Conservation (phyloP, 257 asterid genomes). For the Coffea eugenioides region DNA sequence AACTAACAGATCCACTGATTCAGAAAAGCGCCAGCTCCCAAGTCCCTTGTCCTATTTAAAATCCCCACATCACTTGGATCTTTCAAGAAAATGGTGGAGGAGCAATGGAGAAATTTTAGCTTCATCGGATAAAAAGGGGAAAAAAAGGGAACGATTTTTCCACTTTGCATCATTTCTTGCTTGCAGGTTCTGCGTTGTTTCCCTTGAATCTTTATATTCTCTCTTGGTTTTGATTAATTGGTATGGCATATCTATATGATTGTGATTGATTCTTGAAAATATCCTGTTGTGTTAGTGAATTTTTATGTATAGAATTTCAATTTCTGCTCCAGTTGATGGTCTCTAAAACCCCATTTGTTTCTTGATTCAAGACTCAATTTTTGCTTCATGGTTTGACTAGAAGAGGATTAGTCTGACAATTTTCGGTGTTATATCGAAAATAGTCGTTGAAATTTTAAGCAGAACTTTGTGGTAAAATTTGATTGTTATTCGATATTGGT, state of each 20-base stretch:
- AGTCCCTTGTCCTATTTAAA: too few species aligned
- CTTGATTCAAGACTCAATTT: constrained; percentile 1
- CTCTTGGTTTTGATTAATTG: neutral
- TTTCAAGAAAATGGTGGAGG: neutral
- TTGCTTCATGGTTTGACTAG: neutral
- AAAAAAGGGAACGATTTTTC: neutral
- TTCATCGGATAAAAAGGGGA: neutral
- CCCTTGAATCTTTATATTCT: constrained; percentile 3
- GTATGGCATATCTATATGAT: neutral
- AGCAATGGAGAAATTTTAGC: neutral
- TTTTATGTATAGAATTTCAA: neutral
- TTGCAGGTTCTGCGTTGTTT: neutral
- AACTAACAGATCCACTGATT: neutral
- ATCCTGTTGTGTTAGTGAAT: neutral
- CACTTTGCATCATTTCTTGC: neutral
- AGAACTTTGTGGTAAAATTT: constrained; percentile 1
- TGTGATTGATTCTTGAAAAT: neutral
- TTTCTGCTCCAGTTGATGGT: neutral
- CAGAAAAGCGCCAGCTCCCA: neutral
- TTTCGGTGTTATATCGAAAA: constrained; percentile 13
- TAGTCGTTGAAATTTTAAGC: constrained; percentile 25
- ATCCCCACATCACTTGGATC: neutral
- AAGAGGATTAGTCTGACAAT: neutral
- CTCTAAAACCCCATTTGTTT: neutral
- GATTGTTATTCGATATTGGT: constrained; percentile 48